phyloP scores from a whole-genome alignment of 305 asterid genomes.

The Fraxinus platypoda region DNA sequence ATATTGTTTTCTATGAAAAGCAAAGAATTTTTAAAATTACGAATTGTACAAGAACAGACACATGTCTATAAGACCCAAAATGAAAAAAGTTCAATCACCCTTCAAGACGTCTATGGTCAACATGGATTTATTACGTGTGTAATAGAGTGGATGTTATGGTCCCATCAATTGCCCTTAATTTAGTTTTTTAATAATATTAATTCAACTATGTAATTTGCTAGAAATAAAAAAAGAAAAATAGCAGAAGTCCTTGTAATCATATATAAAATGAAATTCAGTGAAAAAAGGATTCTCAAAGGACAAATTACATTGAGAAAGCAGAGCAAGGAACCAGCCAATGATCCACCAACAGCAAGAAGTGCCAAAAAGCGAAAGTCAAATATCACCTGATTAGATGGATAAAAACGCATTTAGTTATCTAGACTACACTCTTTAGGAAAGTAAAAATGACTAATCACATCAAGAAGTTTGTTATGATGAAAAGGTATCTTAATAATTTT shows the following conservation, averaged over 20 bases:
- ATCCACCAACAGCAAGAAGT: slow-evolving; percentile 80
- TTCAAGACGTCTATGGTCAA: neutral
- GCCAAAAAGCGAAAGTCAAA: slow-evolving; percentile 86
- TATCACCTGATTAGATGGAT: slow-evolving; percentile 47
- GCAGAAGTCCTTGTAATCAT: neutral
- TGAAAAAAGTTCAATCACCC: neutral
- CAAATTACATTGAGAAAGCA: slow-evolving; percentile 79
- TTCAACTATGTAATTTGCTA: neutral
- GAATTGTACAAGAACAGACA: neutral
- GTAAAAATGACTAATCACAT: neutral
- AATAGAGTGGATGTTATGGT: neutral
- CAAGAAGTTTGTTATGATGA: neutral
- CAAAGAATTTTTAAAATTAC: neutral
- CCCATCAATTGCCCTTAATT: neutral
- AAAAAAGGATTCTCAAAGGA: neutral
- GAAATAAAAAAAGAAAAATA: neutral
- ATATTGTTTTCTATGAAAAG: neutral
- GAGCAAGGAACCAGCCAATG: slow-evolving; percentile 81
- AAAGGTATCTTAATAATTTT: neutral
- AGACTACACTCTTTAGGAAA: neutral
- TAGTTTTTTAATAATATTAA: neutral
- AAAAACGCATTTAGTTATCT: neutral
- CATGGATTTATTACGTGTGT: neutral
- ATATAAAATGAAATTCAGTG: neutral
- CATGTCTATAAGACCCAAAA: neutral